These are phyloP conservation scores for Amaranthus palmeri DNA, from an alignment of 148 eudicot species.

Conservation along the genomic window DNA sequence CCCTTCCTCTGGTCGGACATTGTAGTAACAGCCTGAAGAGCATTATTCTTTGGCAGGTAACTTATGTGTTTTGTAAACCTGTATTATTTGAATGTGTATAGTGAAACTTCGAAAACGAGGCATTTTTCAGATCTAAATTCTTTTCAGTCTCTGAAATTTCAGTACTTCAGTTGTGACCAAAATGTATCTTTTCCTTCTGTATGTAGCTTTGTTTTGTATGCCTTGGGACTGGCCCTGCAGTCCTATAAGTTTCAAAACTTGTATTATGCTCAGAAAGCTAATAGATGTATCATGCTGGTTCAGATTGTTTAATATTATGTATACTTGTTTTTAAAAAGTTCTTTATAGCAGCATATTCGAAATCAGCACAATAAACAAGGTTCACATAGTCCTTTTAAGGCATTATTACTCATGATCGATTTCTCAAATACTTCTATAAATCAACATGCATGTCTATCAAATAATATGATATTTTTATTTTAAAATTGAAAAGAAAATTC, in stretches of 20 bases:
- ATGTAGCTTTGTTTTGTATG: conserved; percentile 34
- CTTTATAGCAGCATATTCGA: no score
- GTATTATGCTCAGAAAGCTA: conserved; percentile 21
- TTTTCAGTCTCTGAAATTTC: conserved; percentile 16
- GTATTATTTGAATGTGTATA: conserved; percentile 37
- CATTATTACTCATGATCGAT: no score
- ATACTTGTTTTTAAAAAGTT: no score
- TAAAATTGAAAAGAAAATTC: no score
- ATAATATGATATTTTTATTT: no score
- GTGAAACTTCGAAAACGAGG: conserved; percentile 24
- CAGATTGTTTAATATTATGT: neutral
- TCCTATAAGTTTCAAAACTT: conserved; percentile 26
- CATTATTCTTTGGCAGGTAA: conserved; percentile 20
- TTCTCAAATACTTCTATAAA: no score
- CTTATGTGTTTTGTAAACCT: conserved; percentile 30
- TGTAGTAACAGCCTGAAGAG: conserved; percentile 20
- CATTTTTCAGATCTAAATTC: conserved; percentile 4
- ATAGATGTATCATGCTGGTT: conserved; percentile 23
- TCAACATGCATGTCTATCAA: no score
- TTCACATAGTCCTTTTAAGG: no score
- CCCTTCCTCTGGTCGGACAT: conserved; percentile 56
- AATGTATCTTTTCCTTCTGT: conserved; percentile 3
- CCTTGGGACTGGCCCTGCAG: conserved; percentile 19
- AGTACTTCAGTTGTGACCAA: conserved; percentile 16
- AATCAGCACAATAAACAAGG: no score